Evolutionary conservation across 1,284 basidiomycete genomes (phyloP).

Genomic region (Sporisorium iseilematis-ciliati): DNA sequence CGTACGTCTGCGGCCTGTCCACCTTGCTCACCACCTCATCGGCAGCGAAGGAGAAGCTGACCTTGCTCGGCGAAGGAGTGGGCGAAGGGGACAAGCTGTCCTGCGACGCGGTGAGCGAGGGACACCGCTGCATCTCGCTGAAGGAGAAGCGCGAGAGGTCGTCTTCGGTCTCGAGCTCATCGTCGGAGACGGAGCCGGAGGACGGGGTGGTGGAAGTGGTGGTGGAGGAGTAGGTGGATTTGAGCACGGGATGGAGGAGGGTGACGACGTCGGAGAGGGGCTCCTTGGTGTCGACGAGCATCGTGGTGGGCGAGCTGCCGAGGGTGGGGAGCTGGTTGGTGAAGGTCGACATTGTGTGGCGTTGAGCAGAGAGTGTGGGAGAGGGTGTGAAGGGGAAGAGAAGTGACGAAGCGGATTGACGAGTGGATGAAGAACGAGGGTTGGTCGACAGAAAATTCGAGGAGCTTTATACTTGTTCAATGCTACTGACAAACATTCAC

Average conservation of each 20-base stretch:
- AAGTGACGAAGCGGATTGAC: neutral
- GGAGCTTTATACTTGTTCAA: neutral
- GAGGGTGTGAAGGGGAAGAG: neutral
- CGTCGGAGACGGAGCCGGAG: conserved; percentile 12
- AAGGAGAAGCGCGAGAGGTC: conserved; percentile 16
- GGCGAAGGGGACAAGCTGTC: conserved; percentile 27
- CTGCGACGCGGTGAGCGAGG: conserved; percentile 37
- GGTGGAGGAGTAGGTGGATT: conserved; percentile 10
- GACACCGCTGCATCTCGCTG: conserved; percentile 28
- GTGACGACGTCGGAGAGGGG: conserved; percentile 6
- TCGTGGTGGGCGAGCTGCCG: neutral
- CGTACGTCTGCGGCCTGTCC: conserved; percentile 18
- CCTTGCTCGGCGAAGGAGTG: conserved; percentile 27
- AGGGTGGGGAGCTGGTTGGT: conserved; percentile 18
- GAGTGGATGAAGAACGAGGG: neutral
- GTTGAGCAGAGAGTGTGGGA: neutral
- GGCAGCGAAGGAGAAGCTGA: conserved; percentile 10
- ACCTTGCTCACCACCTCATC: conserved; percentile 6
- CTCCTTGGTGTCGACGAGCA: conserved; percentile 27
- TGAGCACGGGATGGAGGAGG: conserved; percentile 19
- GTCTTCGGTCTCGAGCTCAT: conserved; percentile 19
- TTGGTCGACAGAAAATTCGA: neutral
- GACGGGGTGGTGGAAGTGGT: conserved; percentile 2
- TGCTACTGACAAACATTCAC: no score
- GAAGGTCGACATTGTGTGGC: conserved; percentile 19